phyloP scores from a whole-genome alignment of 2,329 filamentous ascomycete genomes.

The Alternaria sp. region DNA sequence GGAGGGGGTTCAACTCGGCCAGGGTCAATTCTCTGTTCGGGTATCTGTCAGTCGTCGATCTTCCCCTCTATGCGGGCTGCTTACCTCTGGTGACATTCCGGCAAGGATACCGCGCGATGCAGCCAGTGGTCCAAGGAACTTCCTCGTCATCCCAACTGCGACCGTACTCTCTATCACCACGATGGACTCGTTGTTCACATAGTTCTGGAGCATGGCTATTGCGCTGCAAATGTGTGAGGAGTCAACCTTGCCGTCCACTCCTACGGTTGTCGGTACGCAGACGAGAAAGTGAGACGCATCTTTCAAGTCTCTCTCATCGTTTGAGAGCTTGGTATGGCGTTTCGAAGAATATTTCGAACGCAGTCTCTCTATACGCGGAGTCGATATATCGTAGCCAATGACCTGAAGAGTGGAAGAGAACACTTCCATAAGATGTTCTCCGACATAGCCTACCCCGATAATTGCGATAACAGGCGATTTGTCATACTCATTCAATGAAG shows the following conservation, averaged over 20 bases:
- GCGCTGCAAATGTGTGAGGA: conserved; percentile 59
- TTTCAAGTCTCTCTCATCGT: neutral
- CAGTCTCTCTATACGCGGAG: conserved; percentile 6
- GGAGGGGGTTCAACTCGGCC: conserved; percentile 53
- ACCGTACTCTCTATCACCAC: conserved; percentile 63
- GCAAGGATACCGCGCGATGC: conserved; percentile 6
- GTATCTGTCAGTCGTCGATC: neutral
- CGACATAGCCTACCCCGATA: conserved; percentile 64
- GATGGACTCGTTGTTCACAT: conserved; percentile 56
- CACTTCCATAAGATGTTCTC: conserved; percentile 58
- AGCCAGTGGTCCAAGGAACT: conserved; percentile 59
- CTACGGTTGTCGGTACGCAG: conserved; percentile 62
- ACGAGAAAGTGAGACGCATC: conserved; percentile 63
- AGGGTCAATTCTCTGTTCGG: conserved; percentile 59
- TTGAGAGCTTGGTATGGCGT: conserved; percentile 3
- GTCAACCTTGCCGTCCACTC: conserved; percentile 58
- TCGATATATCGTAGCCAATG: conserved; percentile 49
- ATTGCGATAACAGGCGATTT: conserved; percentile 46
- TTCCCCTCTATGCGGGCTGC: neutral
- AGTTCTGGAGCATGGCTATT: conserved; percentile 52
- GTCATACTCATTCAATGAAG: neutral
- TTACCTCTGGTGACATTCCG: conserved; percentile 61
- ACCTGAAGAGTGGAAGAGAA: conserved; percentile 56
- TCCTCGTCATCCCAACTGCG: conserved; percentile 63
- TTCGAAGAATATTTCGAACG: neutral